Evolutionary conservation across 768 basidiomycete species (phyloP).

Genomic region (Tricholoma furcatifolium): DNA sequence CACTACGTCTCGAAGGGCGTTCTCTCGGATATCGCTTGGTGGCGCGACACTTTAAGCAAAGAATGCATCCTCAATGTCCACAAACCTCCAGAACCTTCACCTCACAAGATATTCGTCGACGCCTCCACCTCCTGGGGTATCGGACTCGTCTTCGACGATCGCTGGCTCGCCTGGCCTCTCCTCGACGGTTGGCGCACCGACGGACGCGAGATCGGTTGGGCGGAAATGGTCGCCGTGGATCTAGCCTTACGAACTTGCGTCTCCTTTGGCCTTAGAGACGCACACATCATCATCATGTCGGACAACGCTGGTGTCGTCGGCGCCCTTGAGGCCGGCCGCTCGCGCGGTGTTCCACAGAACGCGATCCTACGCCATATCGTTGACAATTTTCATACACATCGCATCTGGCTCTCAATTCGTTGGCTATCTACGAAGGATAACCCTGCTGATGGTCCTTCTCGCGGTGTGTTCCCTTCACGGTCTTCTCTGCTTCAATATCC

Average conservation of each 20-base stretch:
- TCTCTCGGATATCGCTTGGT: constrained; percentile 25
- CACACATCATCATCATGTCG: constrained; percentile 18
- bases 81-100: constrained; percentile 12
- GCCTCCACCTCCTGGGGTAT: no score
- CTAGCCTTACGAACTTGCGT: constrained; percentile 17
- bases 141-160: constrained; percentile 13
- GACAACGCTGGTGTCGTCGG: no score
- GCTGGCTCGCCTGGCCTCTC: constrained; percentile 25
- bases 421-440: background rate
- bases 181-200: constrained; percentile 16
- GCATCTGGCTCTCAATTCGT: background rate
- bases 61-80: constrained; percentile 1
- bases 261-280: constrained; percentile 4
- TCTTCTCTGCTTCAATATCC: background rate
- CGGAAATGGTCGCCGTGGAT: constrained; percentile 24
- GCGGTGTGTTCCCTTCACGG: no score
- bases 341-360: no score
- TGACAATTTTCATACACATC: background rate
- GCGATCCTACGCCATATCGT: constrained; percentile 23
- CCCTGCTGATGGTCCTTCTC: no score
- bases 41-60: constrained; percentile 11
- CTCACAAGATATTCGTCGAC: constrained; percentile 28
- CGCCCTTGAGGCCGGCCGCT: no score
- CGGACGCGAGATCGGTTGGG: constrained; percentile 24
- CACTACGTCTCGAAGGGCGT: constrained; percentile 15